Evolutionary conservation across 2,329 filamentous ascomycete species (phyloP).

Genomic region (Aspergillus sp.): DNA sequence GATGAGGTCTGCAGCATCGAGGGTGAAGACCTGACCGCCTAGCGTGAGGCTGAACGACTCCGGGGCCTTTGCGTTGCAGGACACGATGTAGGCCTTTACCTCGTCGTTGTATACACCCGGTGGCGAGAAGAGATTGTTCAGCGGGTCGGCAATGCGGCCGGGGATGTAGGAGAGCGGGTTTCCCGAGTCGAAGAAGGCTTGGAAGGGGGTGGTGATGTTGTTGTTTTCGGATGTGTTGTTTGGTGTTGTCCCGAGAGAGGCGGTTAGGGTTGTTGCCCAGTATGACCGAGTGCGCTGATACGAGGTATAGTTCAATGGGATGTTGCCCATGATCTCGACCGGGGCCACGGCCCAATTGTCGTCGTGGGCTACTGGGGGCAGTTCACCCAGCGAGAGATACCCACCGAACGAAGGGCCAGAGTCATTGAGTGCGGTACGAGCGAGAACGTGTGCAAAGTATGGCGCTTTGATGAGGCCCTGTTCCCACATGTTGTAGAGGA

Average conservation of each 20-base stretch:
- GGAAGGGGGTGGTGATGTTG: slow-evolving; percentile 26
- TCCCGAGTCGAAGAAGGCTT: slow-evolving; percentile 44
- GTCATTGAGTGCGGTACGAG: slow-evolving; percentile 28
- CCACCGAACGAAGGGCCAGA: slow-evolving; percentile 34
- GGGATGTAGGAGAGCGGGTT: slow-evolving; percentile 41
- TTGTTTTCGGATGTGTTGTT: slow-evolving; percentile 6
- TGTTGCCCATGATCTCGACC: slow-evolving; percentile 32
- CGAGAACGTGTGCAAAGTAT: slow-evolving; percentile 52
- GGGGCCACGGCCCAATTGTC: slow-evolving; percentile 36
- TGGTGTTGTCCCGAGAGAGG: slow-evolving; percentile 17
- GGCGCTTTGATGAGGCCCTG: slow-evolving; percentile 41
- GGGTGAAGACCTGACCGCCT: slow-evolving; percentile 34
- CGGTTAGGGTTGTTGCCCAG: slow-evolving; percentile 39
- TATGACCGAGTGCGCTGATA: slow-evolving; percentile 33
- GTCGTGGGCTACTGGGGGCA: slow-evolving; percentile 45
- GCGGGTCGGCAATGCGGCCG: slow-evolving; percentile 35
- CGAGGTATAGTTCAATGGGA: slow-evolving; percentile 25
- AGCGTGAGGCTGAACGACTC: slow-evolving; percentile 42
- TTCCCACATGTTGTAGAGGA: slow-evolving; percentile 53
- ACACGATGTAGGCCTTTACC: slow-evolving; percentile 38
- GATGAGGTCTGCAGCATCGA: slow-evolving; percentile 33
- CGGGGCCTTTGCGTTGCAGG: slow-evolving; percentile 45
- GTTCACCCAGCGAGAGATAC: slow-evolving; percentile 51
- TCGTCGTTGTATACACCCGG: slow-evolving; percentile 36
- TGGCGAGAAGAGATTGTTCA: slow-evolving; percentile 46